Conservation (phyloP, 345 rosid species). For the Citrus australasica region DNA sequence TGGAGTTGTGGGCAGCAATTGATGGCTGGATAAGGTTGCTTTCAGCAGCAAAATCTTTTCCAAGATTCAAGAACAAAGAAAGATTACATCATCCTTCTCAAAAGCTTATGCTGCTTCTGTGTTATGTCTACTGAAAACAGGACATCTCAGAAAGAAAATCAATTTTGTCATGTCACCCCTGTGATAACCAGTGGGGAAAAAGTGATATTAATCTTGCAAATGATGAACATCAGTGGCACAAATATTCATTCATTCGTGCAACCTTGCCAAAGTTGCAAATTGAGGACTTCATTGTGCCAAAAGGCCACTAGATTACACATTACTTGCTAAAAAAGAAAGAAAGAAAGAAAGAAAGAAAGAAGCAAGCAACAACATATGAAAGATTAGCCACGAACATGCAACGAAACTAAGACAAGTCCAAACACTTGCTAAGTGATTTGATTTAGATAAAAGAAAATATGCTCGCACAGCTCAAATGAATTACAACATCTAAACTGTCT, state of each 20-base stretch:
- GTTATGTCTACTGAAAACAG: no score
- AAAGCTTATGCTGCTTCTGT: no score
- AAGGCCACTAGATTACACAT: neutral
- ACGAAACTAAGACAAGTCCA: neutral
- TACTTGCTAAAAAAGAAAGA: neutral
- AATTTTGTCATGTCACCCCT: no score
- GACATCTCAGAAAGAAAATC: no score
- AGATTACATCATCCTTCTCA: no score
- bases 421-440: neutral
- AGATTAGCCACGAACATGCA: neutral
- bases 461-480: slow-evolving; percentile 6
- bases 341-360: neutral
- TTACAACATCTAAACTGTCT: slow-evolving; percentile 14
- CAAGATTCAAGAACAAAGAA: no score
- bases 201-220: no score
- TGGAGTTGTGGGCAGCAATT: neutral
- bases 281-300: neutral
- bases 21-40: slow-evolving; percentile 16
- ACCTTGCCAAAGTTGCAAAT: neutral
- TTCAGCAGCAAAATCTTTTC: neutral
- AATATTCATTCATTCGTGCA: neutral
- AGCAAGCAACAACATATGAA: neutral
- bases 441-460: neutral
- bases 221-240: neutral
- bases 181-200: no score